These are phyloP conservation scores for Schwanniomyces etchellsii DNA, from an alignment of 1,139 yeast genomes.

Conservation along the genomic window DNA sequence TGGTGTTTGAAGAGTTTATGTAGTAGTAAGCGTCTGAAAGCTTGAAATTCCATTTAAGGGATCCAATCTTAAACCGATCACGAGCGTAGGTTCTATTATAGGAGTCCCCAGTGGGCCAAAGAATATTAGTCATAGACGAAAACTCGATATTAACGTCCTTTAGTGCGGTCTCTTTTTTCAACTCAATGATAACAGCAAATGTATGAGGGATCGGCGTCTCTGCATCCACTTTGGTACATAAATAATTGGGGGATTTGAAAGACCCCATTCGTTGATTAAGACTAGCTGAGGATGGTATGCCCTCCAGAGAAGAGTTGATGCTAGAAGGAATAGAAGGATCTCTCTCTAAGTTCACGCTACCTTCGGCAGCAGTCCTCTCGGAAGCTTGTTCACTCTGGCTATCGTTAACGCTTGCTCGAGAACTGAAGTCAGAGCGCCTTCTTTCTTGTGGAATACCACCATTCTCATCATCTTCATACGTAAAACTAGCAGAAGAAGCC, in stretches of 20 bases:
- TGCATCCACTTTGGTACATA: slow-evolving; percentile 36
- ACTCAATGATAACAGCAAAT: slow-evolving; percentile 39
- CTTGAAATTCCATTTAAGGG: slow-evolving; percentile 41
- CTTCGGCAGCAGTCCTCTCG: neutral
- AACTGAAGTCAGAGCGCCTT: no score
- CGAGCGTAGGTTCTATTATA: slow-evolving; percentile 34
- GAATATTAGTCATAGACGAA: slow-evolving; percentile 28
- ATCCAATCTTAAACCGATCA: slow-evolving; percentile 47
- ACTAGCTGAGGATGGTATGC: slow-evolving; percentile 1
- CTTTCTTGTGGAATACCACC: slow-evolving; percentile 20
- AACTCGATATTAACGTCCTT: slow-evolving; percentile 28
- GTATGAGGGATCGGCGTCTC: slow-evolving; percentile 42
- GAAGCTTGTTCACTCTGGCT: neutral
- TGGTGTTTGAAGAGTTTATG: slow-evolving; percentile 33
- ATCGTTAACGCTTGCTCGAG: slow-evolving; percentile 3
- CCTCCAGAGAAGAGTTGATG: neutral
- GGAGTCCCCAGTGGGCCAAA: slow-evolving; percentile 57
- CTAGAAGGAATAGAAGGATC: neutral
- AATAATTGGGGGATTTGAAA: slow-evolving; percentile 34
- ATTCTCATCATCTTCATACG: slow-evolving; percentile 43
- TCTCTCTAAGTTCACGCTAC: neutral
- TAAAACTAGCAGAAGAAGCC: slow-evolving; percentile 36
- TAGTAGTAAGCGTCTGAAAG: slow-evolving; percentile 43
- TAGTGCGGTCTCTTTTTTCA: slow-evolving; percentile 27
- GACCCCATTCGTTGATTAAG: slow-evolving; percentile 11